These are phyloP conservation scores for Citrus sp. DNA, from an alignment of 345 rosid genomes.

Conservation along the genomic window DNA sequence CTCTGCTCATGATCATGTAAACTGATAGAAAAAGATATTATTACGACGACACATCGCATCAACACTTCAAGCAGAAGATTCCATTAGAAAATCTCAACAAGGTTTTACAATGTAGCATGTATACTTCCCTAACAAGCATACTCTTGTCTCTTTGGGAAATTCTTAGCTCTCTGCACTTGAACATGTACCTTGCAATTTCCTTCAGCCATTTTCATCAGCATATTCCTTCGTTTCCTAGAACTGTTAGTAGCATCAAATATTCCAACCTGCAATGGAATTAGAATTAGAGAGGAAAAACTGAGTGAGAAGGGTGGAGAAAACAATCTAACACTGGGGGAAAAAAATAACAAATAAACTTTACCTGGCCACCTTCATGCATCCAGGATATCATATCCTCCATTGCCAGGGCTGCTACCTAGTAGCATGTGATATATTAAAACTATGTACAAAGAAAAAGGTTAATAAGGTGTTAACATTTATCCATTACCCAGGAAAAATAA, in stretches of 20 bases:
- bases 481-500: slow-evolving; percentile 26
- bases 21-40: background rate
- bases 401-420: slow-evolving; percentile 99
- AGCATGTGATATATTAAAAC: slow-evolving; percentile 76
- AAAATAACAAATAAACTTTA: slow-evolving; percentile 31
- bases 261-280: slow-evolving; percentile 67
- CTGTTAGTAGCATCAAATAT: slow-evolving; percentile 99
- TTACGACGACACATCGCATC: background rate
- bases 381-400: slow-evolving; percentile 99
- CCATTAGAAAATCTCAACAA: background rate
- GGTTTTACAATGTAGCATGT: background rate
- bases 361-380: slow-evolving; percentile 99
- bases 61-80: background rate
- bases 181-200: slow-evolving; percentile 93
- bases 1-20: slow-evolving; percentile 22
- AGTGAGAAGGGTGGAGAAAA: background rate
- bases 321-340: background rate
- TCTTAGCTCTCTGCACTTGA: background rate
- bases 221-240: slow-evolving; percentile 72
- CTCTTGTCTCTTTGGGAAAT: background rate
- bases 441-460: slow-evolving; percentile 62
- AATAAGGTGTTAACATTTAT: slow-evolving; percentile 38
- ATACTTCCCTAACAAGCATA: slow-evolving; percentile 10
- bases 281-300: slow-evolving; percentile 1
- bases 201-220: slow-evolving; percentile 99